Base-by-base conservation (phyloP, 257 asterid species). In the Agastache rugosa region DNA sequence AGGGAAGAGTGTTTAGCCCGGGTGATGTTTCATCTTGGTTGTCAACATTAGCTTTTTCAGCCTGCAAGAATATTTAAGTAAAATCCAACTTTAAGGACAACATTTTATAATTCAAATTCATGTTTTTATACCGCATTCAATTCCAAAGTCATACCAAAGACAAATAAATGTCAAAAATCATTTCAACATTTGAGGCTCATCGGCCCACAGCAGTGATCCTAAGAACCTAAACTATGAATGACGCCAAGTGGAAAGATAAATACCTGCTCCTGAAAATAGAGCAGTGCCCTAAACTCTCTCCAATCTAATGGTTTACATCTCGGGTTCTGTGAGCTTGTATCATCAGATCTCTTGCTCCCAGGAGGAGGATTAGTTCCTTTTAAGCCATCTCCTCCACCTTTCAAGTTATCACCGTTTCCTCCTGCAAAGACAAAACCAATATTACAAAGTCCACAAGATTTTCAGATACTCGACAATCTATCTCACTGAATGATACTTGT, bases 231-330 rank as follows among this genome's bases (percentile, higher is more conserved):
- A 58, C 65, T 77, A 47, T 66, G 87, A 68, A 75, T 53, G 39
- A 59, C 39, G 61, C 34, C 51, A 69, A 63, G 67, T 63, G 58
- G 61, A 56, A 51, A 55, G 41, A 60, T 41, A 27, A 50, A 31
- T 81, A 87, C 89, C 91, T 78, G 86, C 81, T 87, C 91, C 79
- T 79, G 83, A 64, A 62, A 20, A 96, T 92, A 94, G 79, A 89
- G 96, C 71, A 74, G 77, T 20, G 91, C 87, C 80, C 91, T 80
- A 53, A 87, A 87, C 73, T 87, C 91, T 85, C 91, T 87, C 91
- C 91, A 87, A 74, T 87, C 86, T 78, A 87, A 83, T 54, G 96
- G 92, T 73, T 92, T 89, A 63, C 23, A 81, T 37, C 78, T 84
- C 56, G 90, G 48, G 63, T 84, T 86, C 65, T 78, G 87, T 17